Base-by-base conservation (phyloP, 495 filamentous ascomycete species). In the Massariosphaeria phaeospora region DNA sequence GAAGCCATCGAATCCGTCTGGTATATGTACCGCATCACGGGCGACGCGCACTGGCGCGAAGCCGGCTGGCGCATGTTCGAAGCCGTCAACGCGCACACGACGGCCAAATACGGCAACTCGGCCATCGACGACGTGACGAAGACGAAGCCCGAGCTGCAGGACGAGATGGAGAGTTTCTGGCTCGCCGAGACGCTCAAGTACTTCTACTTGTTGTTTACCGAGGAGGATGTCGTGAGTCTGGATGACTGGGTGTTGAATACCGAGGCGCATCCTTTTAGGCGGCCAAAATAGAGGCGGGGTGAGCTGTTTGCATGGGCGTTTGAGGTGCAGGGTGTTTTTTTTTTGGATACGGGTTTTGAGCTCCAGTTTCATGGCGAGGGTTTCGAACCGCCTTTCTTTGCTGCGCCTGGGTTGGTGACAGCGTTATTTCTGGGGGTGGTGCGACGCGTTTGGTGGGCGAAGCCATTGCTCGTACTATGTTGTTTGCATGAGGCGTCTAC, bases 1-100 rank as follows among this genome's bases (percentile, higher is more conserved):
- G 90, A 96, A 74, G 90, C 90, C 2, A 95, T 96, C 59, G 90
- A 96, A 68, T 94, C 88, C 1, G 88, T 96, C 12, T 96, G 89
- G 77, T 90, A 94, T 74, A 89, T 95, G 85, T 95, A 86, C 74
- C 86, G 90, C 63, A 83, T 93, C 58, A 95, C 89, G 0, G 90
- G 88, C 47, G 86, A 93, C 49, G 68, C 76, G 0, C 67, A 71
- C 40, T 96, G 89, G 88, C 87, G 88, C 48, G 80, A 86, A 50
- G 86, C 86, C 60, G 90, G 89, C 17, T 96, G 90, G 90, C 77
- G 80, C 43, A 96, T 96, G 90, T 95, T 90, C 66, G 70, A 84
- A 64, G 78, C 88, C 8, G 78, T 95, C 57, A 71, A 82, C 25
- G 75, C 76, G 51, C 69, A 82, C 53, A 91, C 88, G 11, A 73